A percentile compares a stretch with the other conserved stretches of the same genome.
Conservation (phyloP, 176 grass and related monocot species). For the Coix lacrymajobi region DNA sequence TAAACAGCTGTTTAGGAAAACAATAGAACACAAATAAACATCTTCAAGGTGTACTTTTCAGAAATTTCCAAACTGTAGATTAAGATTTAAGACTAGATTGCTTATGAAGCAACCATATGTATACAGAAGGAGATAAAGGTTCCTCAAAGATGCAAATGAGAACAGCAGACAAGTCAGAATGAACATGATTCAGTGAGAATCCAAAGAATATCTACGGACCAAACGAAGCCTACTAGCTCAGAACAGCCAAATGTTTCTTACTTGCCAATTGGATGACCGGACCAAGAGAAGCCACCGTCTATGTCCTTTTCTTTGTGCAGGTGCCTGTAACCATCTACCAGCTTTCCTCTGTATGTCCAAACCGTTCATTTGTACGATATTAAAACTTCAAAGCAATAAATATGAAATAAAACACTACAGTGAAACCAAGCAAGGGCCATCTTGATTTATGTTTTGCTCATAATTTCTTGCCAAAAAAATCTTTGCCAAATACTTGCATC, state of each 20-base stretch:
- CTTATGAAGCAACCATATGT: slow-evolving; percentile 7
- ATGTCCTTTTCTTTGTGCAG: slow-evolving; percentile 90
- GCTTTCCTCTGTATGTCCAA: slow-evolving; percentile 69
- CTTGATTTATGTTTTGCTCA: not conserved
- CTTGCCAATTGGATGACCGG: slow-evolving; percentile 94
- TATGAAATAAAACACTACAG: slow-evolving; percentile 15
- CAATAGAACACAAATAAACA: not conserved
- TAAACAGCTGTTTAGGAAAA: no score
- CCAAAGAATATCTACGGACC: not conserved
- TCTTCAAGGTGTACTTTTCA: not conserved
- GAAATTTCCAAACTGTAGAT: slow-evolving; percentile 5
- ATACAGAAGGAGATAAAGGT: not conserved
- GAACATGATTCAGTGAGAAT: slow-evolving; percentile 1
- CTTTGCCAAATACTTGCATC: not conserved
- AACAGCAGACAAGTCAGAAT: not conserved
- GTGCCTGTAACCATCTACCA: slow-evolving; percentile 88
- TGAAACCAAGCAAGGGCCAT: not conserved
- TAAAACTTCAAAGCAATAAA: slow-evolving; percentile 9
- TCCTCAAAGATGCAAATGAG: not conserved
- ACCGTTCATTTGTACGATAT: slow-evolving; percentile 9
- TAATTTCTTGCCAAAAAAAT: not conserved
- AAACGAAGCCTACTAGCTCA: slow-evolving; percentile 9
- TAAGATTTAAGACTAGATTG: not conserved
- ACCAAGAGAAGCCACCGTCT: slow-evolving; percentile 83
- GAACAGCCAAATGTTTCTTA: slow-evolving; percentile 44